Evolutionary conservation across 805 yeast genomes (phyloP).

Genomic region (Suhomyces vadensis): DNA sequence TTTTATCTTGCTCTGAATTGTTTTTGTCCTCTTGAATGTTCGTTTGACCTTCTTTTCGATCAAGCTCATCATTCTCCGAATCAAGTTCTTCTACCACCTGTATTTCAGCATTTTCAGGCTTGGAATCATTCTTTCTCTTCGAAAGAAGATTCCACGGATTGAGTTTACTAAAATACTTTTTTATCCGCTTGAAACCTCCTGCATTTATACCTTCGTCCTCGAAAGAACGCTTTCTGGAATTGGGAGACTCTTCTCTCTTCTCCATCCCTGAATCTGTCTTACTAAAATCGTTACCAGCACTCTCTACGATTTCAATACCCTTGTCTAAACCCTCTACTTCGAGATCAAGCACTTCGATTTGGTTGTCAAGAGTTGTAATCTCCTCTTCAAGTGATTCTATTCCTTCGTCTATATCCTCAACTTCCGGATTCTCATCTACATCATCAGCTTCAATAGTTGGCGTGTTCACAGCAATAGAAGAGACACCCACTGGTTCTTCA

Average conservation of each 20-base stretch:
- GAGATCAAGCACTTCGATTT: background rate
- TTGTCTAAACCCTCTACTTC: constrained; percentile 1
- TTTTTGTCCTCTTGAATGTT: background rate
- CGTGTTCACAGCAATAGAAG: background rate
- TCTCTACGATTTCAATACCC: background rate
- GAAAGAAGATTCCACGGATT: constrained; percentile 8
- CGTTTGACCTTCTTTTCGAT: background rate
- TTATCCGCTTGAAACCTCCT: constrained; percentile 6
- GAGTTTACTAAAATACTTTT: constrained; percentile 3
- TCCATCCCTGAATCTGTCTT: too few species aligned
- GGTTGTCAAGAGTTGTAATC: background rate
- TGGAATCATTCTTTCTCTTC: too few species aligned
- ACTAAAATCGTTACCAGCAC: too few species aligned
- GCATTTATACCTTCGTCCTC: constrained; percentile 4
- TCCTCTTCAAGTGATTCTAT: background rate
- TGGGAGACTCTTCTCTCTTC: background rate
- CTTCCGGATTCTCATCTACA: background rate
- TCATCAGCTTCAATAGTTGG: background rate
- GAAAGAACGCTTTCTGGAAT: constrained; percentile 7
- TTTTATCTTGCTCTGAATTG: background rate
- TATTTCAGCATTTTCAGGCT: background rate
- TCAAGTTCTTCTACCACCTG: background rate
- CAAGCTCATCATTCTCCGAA: background rate
- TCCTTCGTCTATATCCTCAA: background rate
- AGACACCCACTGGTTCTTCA: background rate